Base-by-base conservation (phyloP, 768 basidiomycete genomes). In the Phanerochaete carnosa region DNA sequence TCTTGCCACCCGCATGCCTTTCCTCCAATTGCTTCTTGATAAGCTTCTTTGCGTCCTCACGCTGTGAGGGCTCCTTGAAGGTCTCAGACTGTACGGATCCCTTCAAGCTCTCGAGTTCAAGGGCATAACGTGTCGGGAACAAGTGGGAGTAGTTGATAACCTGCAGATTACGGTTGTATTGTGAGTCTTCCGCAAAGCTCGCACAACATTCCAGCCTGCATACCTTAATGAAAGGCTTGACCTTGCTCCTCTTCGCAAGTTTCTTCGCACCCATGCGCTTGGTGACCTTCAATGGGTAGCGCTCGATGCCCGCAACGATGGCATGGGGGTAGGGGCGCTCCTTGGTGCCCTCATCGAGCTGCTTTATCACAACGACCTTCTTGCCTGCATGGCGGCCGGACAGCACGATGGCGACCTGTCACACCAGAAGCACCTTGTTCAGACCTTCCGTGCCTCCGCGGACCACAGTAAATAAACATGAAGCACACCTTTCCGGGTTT, bases 171-270 rank as follows among this genome's bases (percentile, higher is more conserved):
- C n/a, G 63, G 25, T 15, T n/a, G 22, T 7, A 16, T 2, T 47
- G 7, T 46, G 16, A 35, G 30, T 3, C 2, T 45, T 19, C 9
- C 2, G 37, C 28, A 45, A 30, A 5, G 35, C 29, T 43, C 49
- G n/a, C 19, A 45, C 32, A 19, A 43, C 13, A 45, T 19, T 28
- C 15, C 9, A 29, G 51, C 32, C 33, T 28, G 76, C 83, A 68
- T 68, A 94, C 95, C 87, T 99, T 98, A 85, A 99, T 94, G 79
- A 99, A 99, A 67, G 97, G 97, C 86, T 99, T 99, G 78, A 99
- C 89, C 80, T 95, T 96, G 80, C 88, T 94, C 80, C 97, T 84
- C 79, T 82, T 84, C 67, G 89, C 85, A 66, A 98, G 76, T 76
- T 92, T 94, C 85, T 97, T 98, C 76, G 92, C 87, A 65, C 96